These are phyloP conservation scores for Rhodotorula graminis DNA, from an alignment of 768 basidiomycete species.

Conservation along the genomic window DNA sequence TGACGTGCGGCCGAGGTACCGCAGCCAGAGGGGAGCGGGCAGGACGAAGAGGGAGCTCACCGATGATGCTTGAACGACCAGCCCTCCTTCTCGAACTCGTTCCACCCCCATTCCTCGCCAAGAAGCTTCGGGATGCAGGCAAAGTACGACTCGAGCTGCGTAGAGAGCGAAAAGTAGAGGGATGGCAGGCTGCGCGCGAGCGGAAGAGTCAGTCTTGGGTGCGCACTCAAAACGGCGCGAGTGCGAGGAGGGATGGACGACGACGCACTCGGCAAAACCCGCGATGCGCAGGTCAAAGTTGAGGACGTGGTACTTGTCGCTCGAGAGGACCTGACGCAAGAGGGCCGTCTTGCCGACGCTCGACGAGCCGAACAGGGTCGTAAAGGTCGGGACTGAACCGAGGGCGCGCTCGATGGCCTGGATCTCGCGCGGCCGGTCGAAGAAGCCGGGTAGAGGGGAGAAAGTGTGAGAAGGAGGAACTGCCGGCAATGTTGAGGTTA, in stretches of 20 bases:
- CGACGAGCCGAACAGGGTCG: constrained; percentile 27
- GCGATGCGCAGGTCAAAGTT: constrained; percentile 45
- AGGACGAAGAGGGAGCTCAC: no score
- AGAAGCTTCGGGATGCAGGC: constrained; percentile 59
- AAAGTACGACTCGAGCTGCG: constrained; percentile 77
- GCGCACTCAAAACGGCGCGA: neutral
- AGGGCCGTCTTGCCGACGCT: constrained; percentile 80
- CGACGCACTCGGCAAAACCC: constrained; percentile 57
- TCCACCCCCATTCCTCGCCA: constrained; percentile 55
- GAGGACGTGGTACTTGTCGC: constrained; percentile 63
- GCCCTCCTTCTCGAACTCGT: constrained; percentile 65
- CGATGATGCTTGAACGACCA: constrained; percentile 66
- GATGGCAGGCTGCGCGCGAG: constrained; percentile 55
- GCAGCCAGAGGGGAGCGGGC: no score
- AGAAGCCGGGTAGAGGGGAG: constrained; percentile 68
- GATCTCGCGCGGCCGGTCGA: constrained; percentile 63
- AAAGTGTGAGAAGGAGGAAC: constrained; percentile 57
- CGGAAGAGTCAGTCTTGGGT: constrained; percentile 46
- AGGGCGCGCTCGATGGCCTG: constrained; percentile 57
- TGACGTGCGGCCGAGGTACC: no score
- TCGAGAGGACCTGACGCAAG: constrained; percentile 68
- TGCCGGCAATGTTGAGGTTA: constrained; percentile 54
- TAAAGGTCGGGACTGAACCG: neutral
- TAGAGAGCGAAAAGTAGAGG: constrained; percentile 66
- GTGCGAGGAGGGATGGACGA: constrained; percentile 46